phyloP scores from a whole-genome alignment of 2,329 filamentous ascomycete genomes.

The Epichloe sp. region DNA sequence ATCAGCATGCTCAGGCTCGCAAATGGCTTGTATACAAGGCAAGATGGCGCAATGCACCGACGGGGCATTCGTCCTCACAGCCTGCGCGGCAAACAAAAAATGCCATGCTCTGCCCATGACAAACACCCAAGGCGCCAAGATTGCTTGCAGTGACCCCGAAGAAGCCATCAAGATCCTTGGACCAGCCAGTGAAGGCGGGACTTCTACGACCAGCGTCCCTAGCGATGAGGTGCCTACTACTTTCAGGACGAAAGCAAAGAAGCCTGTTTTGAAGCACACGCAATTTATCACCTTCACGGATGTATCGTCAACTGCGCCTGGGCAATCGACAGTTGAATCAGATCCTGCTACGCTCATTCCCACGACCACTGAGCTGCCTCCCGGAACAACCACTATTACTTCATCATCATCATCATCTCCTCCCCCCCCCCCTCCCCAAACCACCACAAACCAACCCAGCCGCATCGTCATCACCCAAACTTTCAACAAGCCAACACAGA shows the following conservation, averaged over 20 bases:
- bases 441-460: background rate
- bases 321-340: background rate
- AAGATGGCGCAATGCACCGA: constrained; percentile 32
- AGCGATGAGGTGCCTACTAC: constrained; percentile 1
- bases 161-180: constrained; percentile 32
- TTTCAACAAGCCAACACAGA: constrained; percentile 13
- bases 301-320: background rate
- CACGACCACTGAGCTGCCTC: background rate
- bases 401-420: background rate
- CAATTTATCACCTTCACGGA: background rate
- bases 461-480: constrained; percentile 15
- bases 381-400: background rate
- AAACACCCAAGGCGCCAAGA: constrained; percentile 30
- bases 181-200: constrained; percentile 5
- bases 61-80: constrained; percentile 28
- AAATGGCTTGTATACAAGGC: constrained; percentile 40
- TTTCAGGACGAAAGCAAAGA: background rate
- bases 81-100: constrained; percentile 21
- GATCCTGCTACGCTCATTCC: background rate
- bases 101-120: constrained; percentile 45
- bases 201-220: background rate
- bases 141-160: constrained; percentile 32
- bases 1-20: constrained; percentile 31
- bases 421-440: background rate
- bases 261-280: background rate